phyloP scores from a whole-genome alignment of 495 filamentous ascomycete genomes.

The Talaromyces trachyspermus region DNA sequence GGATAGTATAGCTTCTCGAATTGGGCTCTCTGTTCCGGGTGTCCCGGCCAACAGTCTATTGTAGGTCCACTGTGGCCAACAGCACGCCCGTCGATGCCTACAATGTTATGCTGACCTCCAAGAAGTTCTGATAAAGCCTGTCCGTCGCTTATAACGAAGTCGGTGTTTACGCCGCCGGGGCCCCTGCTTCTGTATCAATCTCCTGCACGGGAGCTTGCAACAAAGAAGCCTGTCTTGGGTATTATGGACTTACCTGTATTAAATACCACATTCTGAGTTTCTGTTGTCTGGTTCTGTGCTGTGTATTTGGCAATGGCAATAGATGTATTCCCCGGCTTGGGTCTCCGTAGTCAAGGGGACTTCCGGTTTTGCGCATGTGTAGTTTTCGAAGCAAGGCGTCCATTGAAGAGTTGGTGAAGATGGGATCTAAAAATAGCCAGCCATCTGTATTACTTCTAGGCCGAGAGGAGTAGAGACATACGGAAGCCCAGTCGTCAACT shows the following conservation, averaged over 20 bases:
- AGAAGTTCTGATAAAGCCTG: background rate
- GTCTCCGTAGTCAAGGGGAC: conserved; percentile 23
- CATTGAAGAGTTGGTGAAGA: conserved; percentile 18
- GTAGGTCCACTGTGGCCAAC: background rate
- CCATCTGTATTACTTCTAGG: background rate
- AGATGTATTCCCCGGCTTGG: conserved; percentile 11
- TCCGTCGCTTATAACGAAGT: background rate
- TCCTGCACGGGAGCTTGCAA: too few relatives aligned
- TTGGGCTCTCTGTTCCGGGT: background rate
- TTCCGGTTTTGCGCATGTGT: conserved; percentile 15
- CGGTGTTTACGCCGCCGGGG: background rate
- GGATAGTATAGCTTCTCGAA: background rate
- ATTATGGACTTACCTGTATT: conserved; percentile 12
- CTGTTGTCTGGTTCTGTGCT: conserved; percentile 12
- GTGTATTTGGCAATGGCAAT: conserved; percentile 20
- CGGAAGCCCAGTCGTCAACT: background rate
- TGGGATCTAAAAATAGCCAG: conserved; percentile 3
- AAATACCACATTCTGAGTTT: conserved; percentile 13
- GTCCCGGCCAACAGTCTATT: background rate
- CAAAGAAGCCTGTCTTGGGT: background rate
- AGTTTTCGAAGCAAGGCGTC: conserved; percentile 19
- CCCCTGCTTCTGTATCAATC: too few relatives aligned
- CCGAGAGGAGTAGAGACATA: background rate
- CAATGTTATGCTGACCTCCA: background rate
- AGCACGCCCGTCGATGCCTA: background rate